Percentiles rank a stretch among this genome's conserved stretches.
These are phyloP conservation scores for Colletotrichum trifolii DNA, from an alignment of 2,329 filamentous ascomycete genomes.

Conservation along the genomic window DNA sequence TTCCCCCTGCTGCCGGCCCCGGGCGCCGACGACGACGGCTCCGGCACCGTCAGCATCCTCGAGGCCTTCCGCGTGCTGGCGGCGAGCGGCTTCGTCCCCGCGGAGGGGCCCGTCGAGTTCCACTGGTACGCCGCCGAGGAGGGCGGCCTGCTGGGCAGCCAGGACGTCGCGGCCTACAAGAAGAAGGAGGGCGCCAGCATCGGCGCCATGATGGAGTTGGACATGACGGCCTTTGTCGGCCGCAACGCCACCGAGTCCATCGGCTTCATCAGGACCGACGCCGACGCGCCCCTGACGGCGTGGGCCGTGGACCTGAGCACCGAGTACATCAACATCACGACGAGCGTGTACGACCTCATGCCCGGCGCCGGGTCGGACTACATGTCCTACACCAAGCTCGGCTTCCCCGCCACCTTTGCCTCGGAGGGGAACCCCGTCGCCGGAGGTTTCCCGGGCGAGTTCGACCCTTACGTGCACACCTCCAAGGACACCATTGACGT, in stretches of 20 bases:
- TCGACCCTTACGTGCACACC: slow-evolving; percentile 52
- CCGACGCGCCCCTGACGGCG: slow-evolving; percentile 49
- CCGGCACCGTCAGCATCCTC: slow-evolving; percentile 78
- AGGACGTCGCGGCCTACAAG: slow-evolving; percentile 76
- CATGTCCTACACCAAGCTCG: slow-evolving; percentile 52
- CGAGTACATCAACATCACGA: slow-evolving; percentile 50
- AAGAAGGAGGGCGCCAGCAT: slow-evolving; percentile 70
- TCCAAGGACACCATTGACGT: slow-evolving; percentile 51
- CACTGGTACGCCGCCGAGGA: slow-evolving; percentile 87
- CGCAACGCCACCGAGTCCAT: slow-evolving; percentile 52
- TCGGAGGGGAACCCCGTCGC: slow-evolving; percentile 50
- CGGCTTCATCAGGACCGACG: slow-evolving; percentile 51
- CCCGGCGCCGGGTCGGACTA: slow-evolving; percentile 52
- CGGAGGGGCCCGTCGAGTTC: slow-evolving; percentile 70
- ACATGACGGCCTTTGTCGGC: slow-evolving; percentile 53
- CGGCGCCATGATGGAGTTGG: slow-evolving; percentile 78
- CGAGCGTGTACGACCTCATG: slow-evolving; percentile 46
- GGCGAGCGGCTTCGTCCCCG: slow-evolving; percentile 50
- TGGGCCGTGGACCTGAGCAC: slow-evolving; percentile 48
- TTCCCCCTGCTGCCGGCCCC: slow-evolving; percentile 76
- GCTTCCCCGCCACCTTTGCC: slow-evolving; percentile 52
- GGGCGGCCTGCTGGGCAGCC: slow-evolving; percentile 70
- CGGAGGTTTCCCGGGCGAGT: slow-evolving; percentile 46
- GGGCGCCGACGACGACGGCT: slow-evolving; percentile 79
- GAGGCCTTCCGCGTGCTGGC: slow-evolving; percentile 76